Base-by-base conservation (phyloP, 805 yeast species). In the Metschnikowia arizonensis region DNA sequence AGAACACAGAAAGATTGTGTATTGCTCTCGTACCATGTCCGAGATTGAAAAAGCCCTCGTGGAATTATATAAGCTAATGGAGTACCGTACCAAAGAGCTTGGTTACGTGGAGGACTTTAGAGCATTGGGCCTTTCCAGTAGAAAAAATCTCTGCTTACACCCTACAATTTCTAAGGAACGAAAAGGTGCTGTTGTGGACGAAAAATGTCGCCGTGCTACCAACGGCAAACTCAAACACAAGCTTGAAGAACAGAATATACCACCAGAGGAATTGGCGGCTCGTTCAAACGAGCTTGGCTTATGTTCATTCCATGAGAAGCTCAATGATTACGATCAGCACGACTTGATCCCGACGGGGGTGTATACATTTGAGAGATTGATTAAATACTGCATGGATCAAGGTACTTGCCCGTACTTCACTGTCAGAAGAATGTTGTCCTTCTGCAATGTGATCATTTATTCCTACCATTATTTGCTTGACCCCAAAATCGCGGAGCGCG, bases 11-110 rank as follows among this genome's bases (percentile, higher is more conserved):
- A 93, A 91, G 73, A 82, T 93, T 54, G 88, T 93, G 5, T 93
- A 93, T 66, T 93, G 99, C 65, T 93, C 99, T 4, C 98, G 99
- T 76, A 93, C 99, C 28, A 93, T 93, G 98, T 88, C 97, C 9
- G 99, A 93, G 69, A 93, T 93, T 62, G 99, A 93, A 68, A 93
- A 93, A 67, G 97, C 99, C 0, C 69, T 93, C 60, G 88, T 91
- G 6, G 99, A 93, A 69, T 73, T 93, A 71, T 82, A 86, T 50
- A 81, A 79, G 45, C 73, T 93, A 57, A 93, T 93, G 98, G 87
- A 81, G 45, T 93, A 77, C 61, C 76, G 99, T 54, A 66, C 89
- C 2, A 74, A 80, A 40, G 96, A 88, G 59, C 72, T 93, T 40
- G 98, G 98, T 0, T 81, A 76, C 56, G 83, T 71, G 18, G 99